Evolutionary conservation across 768 basidiomycete species (phyloP), one percentile per base, ranked within the genome.

Genomic region (Termitomyces eurrhizus): DNA sequence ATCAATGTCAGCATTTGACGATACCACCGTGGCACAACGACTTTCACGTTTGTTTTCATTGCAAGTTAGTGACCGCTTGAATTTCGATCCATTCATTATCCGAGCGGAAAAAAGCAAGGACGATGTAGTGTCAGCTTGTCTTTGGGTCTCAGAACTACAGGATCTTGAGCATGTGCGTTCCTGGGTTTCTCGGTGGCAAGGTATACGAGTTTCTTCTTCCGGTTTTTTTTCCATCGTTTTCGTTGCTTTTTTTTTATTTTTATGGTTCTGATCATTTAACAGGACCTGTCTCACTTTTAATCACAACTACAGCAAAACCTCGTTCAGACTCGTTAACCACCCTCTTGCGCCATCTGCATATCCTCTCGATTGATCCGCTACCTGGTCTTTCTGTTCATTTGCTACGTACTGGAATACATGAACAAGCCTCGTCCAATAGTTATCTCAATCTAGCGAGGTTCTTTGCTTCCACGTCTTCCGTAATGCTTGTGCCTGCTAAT

Each of bases 361-460:
- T 57, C 57, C 65, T 62, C 57, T 63, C 60, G 37, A 59, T 58
- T 24, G 57, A 65, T 14, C 61, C 62, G 0, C 62, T 74, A 11
- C 46, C 65, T 24, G 65, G 69, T 44, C 66, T 80, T 8, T 80
- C 75, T 13, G 64, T 81, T 13, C 85, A 88, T 65, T 59, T 87
- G 24, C 62, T 88, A 12, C 76, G 80, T 64, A 66, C 80, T 37
- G 64, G 68, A n/a, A 69, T 74, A 21, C 54, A 69, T n/a, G 67
- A 69, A 2, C 70, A 79, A 12, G 68, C 61, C n/a, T 71, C 71
- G 8, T 78, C 82, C 14, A 88, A 87, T 62, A 67, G 74, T 18
- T 84, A 82, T 65, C 74, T 89, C 26, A 89, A 89, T 67, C 68
- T 89, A 36, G 87, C 86, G 1, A 76, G 86, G n/a, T 70, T 87